Evolutionary conservation across 148 eudicot species (phyloP).

Genomic region (Silene uniflora): DNA sequence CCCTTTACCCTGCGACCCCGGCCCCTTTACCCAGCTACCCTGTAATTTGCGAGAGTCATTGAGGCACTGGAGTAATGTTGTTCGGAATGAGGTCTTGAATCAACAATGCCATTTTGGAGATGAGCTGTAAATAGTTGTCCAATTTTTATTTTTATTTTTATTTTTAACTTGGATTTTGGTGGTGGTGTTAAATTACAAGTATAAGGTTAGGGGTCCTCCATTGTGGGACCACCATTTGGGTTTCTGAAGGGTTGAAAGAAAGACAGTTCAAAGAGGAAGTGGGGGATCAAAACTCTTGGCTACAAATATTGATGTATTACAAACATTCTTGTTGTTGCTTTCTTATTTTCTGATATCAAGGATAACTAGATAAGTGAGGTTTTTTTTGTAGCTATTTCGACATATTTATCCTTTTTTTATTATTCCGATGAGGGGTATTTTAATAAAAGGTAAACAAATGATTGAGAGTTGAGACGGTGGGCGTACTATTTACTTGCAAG

Average conservation of each 20-base stretch:
- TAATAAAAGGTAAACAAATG: too few relatives aligned
- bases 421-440: background rate
- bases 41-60: too few relatives aligned
- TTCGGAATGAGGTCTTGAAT: conserved; percentile 1
- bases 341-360: background rate
- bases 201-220: conserved; percentile 2
- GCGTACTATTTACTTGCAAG: background rate
- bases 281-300: conserved; percentile 10
- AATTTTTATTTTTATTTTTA: too few relatives aligned
- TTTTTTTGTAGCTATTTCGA: background rate
- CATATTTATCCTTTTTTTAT: background rate
- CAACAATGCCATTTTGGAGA: conserved; percentile 10
- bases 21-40: too few relatives aligned
- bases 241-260: conserved; percentile 2
- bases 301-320: background rate
- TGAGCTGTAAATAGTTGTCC: conserved; percentile 6
- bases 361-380: background rate
- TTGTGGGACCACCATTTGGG: conserved; percentile 20
- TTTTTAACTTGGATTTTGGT: background rate
- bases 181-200: background rate
- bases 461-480: too few relatives aligned
- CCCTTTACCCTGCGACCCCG: too few relatives aligned
- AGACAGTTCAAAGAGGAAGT: conserved; percentile 17
- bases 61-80: background rate
- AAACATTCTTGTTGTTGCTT: conserved; percentile 11